These are phyloP conservation scores for Arctostaphylos glauca DNA, from an alignment of 148 eudicot species.

Conservation along the genomic window DNA sequence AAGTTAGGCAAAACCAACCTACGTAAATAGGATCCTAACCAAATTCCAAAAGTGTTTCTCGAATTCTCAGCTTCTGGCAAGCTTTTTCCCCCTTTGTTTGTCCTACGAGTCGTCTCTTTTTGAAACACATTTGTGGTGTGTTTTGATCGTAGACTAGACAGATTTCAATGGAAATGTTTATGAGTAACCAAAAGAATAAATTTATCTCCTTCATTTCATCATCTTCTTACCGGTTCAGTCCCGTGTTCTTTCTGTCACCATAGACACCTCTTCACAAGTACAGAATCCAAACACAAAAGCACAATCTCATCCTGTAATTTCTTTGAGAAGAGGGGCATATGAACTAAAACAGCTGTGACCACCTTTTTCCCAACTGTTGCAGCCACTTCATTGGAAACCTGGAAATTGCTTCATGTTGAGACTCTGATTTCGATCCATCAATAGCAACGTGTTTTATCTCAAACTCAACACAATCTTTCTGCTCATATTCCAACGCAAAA, in stretches of 20 bases:
- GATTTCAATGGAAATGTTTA: background rate
- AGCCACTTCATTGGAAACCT: conserved; percentile 31
- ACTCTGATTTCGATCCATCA: conserved; percentile 8
- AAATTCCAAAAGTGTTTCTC: background rate
- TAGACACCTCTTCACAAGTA: background rate
- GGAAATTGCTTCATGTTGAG: conserved; percentile 12
- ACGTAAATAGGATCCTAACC: background rate
- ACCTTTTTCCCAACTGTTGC: conserved; percentile 26
- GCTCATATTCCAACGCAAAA: conserved; percentile 12
- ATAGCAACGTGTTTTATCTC: background rate
- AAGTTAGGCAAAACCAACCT: background rate
- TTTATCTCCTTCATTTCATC: background rate
- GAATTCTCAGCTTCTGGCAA: background rate
- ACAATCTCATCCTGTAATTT: background rate
- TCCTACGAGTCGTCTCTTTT: background rate
- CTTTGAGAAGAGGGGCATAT: background rate
- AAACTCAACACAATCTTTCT: background rate
- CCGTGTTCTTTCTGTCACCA: background rate
- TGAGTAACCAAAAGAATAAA: background rate
- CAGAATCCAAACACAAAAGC: background rate
- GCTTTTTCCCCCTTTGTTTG: background rate
- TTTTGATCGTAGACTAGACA: background rate
- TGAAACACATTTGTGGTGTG: background rate
- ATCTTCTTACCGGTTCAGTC: background rate
- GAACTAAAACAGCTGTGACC: conserved; percentile 23